Evolutionary conservation across 1,284 basidiomycete genomes (phyloP).

Genomic region (Trametes versicolor): DNA sequence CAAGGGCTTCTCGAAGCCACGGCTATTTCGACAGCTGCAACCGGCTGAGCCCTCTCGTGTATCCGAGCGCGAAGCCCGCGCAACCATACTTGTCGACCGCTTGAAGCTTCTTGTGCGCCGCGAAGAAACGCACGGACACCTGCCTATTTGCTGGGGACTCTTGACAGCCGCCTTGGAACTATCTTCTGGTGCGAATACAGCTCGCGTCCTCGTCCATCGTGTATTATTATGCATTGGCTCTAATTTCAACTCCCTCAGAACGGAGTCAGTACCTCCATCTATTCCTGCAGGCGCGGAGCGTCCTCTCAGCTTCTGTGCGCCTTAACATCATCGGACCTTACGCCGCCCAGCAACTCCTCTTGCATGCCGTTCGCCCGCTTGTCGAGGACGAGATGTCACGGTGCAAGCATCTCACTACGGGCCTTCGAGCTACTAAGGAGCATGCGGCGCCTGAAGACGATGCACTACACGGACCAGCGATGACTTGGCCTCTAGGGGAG

Average conservation of each 20-base stretch:
- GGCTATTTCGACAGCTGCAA: slow-evolving; percentile 31
- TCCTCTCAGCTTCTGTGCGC: slow-evolving; percentile 92
- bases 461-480: slow-evolving; percentile 70
- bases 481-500: slow-evolving; percentile 97
- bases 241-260: slow-evolving; percentile 54
- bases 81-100: slow-evolving; percentile 61
- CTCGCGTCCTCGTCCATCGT: slow-evolving; percentile 3
- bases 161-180: slow-evolving; percentile 83
- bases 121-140: slow-evolving; percentile 80
- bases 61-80: slow-evolving; percentile 34
- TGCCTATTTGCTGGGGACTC: slow-evolving; percentile 91
- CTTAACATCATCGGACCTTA: slow-evolving; percentile 96
- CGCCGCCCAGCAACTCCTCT: slow-evolving; percentile 86
- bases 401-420: slow-evolving; percentile 59
- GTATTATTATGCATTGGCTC: slow-evolving; percentile 7
- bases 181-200: slow-evolving; percentile 65
- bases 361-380: slow-evolving; percentile 75
- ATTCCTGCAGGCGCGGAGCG: slow-evolving; percentile 90
- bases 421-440: slow-evolving; percentile 30
- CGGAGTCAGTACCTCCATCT: slow-evolving; percentile 86
- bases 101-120: slow-evolving; percentile 75
- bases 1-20: slow-evolving; percentile 77
- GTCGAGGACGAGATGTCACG: slow-evolving; percentile 62
- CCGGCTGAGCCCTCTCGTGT: slow-evolving; percentile 28
- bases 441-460: slow-evolving; percentile 3